Evolutionary conservation across 164 flowering plant species (phyloP).

Genomic region (Sedum album): DNA sequence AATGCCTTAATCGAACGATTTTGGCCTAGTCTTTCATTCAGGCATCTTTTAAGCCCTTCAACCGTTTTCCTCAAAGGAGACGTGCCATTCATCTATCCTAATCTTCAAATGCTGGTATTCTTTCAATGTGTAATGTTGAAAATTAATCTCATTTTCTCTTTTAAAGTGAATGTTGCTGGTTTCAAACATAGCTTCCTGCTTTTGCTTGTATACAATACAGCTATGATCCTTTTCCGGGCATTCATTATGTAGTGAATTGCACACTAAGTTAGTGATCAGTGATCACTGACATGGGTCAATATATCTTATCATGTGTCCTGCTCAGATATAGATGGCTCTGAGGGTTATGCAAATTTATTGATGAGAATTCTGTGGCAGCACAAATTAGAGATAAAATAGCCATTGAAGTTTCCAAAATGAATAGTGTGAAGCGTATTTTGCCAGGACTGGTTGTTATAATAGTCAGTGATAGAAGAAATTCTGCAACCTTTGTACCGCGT

Average conservation of each 20-base stretch:
- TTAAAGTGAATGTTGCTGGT: not conserved
- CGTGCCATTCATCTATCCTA: not conserved
- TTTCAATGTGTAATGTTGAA: not conserved
- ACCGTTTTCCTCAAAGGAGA: constrained; percentile 1
- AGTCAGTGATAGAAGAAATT: constrained; percentile 76
- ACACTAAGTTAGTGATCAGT: not conserved
- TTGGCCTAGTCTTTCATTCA: not conserved
- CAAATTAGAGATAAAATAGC: constrained; percentile 56
- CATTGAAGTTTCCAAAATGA: constrained; percentile 62
- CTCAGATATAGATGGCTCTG: not conserved
- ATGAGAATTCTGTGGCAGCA: constrained; percentile 69
- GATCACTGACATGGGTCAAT: not conserved
- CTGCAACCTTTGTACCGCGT: constrained; percentile 62
- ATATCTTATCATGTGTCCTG: not conserved
- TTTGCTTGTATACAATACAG: not conserved
- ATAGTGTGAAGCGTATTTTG: constrained; percentile 42
- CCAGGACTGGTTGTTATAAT: constrained; percentile 85
- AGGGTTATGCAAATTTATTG: constrained; percentile 27
- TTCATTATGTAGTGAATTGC: not conserved
- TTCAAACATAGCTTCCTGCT: not conserved
- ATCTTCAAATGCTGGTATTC: constrained; percentile 2
- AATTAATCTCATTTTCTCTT: not conserved
- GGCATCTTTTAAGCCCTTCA: not conserved
- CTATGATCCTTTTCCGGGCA: not conserved
- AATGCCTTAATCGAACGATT: not conserved